Evolutionary conservation across 1,139 yeast species (phyloP).

Genomic region (Yamadazyma songkhlaensis): DNA sequence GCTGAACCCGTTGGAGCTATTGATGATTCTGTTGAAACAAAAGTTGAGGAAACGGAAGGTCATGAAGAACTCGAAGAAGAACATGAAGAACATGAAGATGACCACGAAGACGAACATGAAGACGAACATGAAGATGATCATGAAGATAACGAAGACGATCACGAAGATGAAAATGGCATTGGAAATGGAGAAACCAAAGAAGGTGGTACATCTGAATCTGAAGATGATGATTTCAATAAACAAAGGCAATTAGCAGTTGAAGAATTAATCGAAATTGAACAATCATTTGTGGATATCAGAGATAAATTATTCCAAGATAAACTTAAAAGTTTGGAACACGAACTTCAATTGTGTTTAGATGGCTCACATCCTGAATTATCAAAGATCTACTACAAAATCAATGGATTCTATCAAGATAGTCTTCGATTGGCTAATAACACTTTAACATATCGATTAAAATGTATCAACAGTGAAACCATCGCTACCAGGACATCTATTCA

Average conservation of each 20-base stretch:
- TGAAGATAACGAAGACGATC: conserved; percentile 13
- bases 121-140: conserved; percentile 15
- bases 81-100: conserved; percentile 5
- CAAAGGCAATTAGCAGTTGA: conserved; percentile 63
- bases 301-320: conserved; percentile 77
- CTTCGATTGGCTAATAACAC: conserved; percentile 64
- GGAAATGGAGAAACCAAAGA: conserved; percentile 2
- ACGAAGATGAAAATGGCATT: conserved; percentile 18
- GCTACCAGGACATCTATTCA: conserved; percentile 81
- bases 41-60: neutral
- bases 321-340: conserved; percentile 71
- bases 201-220: conserved; percentile 24
- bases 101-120: conserved; percentile 8
- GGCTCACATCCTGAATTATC: conserved; percentile 87
- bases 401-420: conserved; percentile 67
- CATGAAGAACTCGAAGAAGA: neutral
- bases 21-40: conserved; percentile 1
- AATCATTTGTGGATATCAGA: conserved; percentile 79
- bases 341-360: conserved; percentile 79
- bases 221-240: conserved; percentile 44
- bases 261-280: conserved; percentile 73
- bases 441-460: conserved; percentile 68
- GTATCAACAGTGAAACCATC: conserved; percentile 76
- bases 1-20: neutral
- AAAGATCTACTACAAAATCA: conserved; percentile 67